A percentile compares a stretch with the other conserved stretches of the same genome.
Evolutionary conservation across 1,139 yeast genomes (phyloP).

Genomic region (Dujonia santamariae): DNA sequence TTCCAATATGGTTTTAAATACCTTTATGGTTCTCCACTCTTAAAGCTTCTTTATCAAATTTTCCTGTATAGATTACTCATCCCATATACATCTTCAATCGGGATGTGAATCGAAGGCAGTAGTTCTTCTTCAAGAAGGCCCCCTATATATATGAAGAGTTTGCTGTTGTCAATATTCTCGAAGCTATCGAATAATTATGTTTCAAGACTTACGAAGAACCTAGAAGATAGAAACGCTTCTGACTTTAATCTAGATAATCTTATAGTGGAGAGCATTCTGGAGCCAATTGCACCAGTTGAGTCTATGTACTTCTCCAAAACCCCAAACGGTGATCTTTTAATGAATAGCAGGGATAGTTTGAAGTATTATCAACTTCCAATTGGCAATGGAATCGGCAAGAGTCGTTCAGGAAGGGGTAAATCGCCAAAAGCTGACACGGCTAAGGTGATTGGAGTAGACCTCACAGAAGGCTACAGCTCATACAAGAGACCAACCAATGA

Average conservation of each 20-base stretch:
- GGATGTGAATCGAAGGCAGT: too few species aligned
- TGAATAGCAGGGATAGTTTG: conserved; percentile 11
- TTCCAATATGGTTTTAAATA: too few species aligned
- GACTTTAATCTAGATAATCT: neutral
- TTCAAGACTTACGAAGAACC: too few species aligned
- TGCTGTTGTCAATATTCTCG: conserved; percentile 1
- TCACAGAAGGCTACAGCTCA: conserved; percentile 16
- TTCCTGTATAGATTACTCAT: too few species aligned
- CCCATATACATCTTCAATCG: too few species aligned
- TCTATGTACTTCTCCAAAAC: conserved; percentile 2
- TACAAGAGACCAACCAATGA: conserved; percentile 11
- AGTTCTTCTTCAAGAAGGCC: too few species aligned
- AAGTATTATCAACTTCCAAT: conserved; percentile 11
- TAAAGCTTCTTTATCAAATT: too few species aligned
- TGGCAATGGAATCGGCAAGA: conserved; percentile 3
- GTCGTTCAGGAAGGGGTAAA: conserved; percentile 1
- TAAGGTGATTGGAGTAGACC: conserved; percentile 18
- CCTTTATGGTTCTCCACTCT: too few species aligned
- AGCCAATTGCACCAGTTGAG: neutral
- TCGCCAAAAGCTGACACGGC: conserved; percentile 7
- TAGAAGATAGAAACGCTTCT: too few species aligned
- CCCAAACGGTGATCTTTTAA: neutral
- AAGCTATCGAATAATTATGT: conserved; percentile 3
- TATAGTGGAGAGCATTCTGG: neutral
- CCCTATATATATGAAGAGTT: too few species aligned